A percentile compares a stretch with the other conserved stretches of the same genome.
phyloP scores from a whole-genome alignment of 1,284 basidiomycete species.

The Apiotrichum brassicae region DNA sequence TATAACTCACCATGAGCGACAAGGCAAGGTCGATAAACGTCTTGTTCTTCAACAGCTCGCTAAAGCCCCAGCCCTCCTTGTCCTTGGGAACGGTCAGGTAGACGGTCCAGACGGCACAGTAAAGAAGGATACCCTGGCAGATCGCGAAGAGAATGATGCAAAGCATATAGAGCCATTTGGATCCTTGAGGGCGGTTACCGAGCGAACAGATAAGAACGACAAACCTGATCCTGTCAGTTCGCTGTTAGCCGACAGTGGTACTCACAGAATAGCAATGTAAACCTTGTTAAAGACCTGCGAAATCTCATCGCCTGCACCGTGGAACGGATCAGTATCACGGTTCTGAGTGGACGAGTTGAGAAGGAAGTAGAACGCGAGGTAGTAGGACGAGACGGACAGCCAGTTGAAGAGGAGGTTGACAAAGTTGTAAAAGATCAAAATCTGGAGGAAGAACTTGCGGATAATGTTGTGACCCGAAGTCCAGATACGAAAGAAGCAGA shows the following conservation, averaged over 20 bases:
- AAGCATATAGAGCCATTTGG: conserved; percentile 65
- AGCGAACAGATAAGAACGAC: conserved; percentile 45
- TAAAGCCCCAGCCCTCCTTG: conserved; percentile 64
- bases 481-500: conserved; percentile 80
- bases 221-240: no score
- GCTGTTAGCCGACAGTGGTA: conserved; percentile 3
- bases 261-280: conserved; percentile 51
- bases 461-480: conserved; percentile 82
- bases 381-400: conserved; percentile 69
- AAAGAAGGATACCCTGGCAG: conserved; percentile 51
- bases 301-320: conserved; percentile 64
- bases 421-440: conserved; percentile 46
- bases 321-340: conserved; percentile 60
- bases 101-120: conserved; percentile 81
- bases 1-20: conserved; percentile 29
- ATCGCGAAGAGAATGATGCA: conserved; percentile 40
- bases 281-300: conserved; percentile 71
- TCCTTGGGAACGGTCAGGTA: conserved; percentile 74
- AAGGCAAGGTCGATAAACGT: conserved; percentile 68
- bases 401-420: conserved; percentile 42
- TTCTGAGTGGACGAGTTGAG: conserved; percentile 60
- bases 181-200: conserved; percentile 78
- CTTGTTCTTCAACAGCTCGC: conserved; percentile 56
- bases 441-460: conserved; percentile 71
- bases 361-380: conserved; percentile 50